Evolutionary conservation across 208 protist species (phyloP), one percentile per base, ranked within the genome.

Genomic region (Crithidia thermophila): DNA sequence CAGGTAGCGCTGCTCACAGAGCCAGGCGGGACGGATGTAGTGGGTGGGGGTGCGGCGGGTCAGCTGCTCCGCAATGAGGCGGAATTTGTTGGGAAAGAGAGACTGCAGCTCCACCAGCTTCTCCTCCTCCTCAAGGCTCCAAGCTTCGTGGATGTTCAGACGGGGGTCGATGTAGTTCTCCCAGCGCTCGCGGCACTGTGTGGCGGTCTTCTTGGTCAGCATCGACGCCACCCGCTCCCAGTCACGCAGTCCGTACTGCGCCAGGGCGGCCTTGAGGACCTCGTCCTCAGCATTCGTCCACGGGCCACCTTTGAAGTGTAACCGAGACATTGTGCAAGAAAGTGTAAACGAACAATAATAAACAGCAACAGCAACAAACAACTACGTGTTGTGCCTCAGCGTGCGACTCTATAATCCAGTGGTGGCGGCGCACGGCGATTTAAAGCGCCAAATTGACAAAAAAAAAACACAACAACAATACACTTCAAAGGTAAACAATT

Each of bases 221-320:
- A 99, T 91, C 4, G 98, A 99, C 4, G 98, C 98, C 39, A 99
- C 99, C 30, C 97, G 94, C 37, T 97, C 95, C 98, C 98, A 99
- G 77, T 99, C 98, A 50, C 99, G 99, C 53, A 98, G 91, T 11
- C 99, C 99, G 77, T 99, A 99, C 76, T 99, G 99, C 81, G 99
- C 99, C 2, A 99, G 94, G 4, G 98, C 98, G 3, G 98, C 98
- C 70, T 99, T 99, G 53, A 99, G 92, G 43, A 99, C 98, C 77
- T 99, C 97, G 97, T 99, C 99, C 82, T 99, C 98, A 31, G 95
- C 96, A 83, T 99, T 99, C 55, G 98, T 99, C 99, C 99, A 99
- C 46, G 99, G 88, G 33, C 98, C 99, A 34, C 99, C 98, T 60
- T 98, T 99, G 64, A 98, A 91, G 45, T 94, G 90, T 13, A 98